phyloP scores from a whole-genome alignment of 192 early-diverging fungal genomes.

The Funneliformis mosseae region DNA sequence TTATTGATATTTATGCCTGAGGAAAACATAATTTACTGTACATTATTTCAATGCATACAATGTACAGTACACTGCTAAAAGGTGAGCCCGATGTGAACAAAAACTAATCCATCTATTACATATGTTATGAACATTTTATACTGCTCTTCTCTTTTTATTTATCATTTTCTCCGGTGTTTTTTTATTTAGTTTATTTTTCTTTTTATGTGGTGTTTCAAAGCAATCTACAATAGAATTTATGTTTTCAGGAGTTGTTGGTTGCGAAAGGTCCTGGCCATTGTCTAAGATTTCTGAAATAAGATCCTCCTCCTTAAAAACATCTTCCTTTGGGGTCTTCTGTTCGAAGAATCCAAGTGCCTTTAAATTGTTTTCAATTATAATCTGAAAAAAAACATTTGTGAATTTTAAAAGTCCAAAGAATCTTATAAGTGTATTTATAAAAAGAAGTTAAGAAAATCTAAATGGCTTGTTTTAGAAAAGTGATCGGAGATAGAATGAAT shows the following conservation, averaged over 20 bases:
- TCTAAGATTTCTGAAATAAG: conserved; percentile 22
- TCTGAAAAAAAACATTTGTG: conserved; percentile 21
- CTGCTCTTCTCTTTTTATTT: conserved; percentile 21
- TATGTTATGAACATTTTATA: conserved; percentile 6
- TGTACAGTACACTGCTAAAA: too few relatives aligned
- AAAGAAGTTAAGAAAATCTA: conserved; percentile 19
- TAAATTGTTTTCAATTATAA: conserved; percentile 26
- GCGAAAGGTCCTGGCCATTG: not conserved
- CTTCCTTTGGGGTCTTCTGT: conserved; percentile 5
- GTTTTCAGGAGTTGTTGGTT: conserved; percentile 5
- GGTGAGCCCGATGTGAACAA: too few relatives aligned
- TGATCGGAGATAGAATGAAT: conserved; percentile 19
- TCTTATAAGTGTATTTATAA: conserved; percentile 21
- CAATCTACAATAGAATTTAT: conserved; percentile 13
- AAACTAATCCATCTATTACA: too few relatives aligned
- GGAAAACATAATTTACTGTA: too few relatives aligned
- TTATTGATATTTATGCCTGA: too few relatives aligned
- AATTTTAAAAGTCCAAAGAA: conserved; percentile 16
- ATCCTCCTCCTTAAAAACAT: conserved; percentile 20
- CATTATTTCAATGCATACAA: too few relatives aligned
- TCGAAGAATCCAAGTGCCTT: conserved; percentile 16
- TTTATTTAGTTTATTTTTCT: conserved; percentile 4
- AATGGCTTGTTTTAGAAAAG: conserved; percentile 17
- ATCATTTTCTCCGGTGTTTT: not conserved
- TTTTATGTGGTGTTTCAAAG: conserved; percentile 15